These are phyloP conservation scores for Beauveria sp. DNA, from an alignment of 2,329 filamentous ascomycete genomes.

Conservation along the genomic window DNA sequence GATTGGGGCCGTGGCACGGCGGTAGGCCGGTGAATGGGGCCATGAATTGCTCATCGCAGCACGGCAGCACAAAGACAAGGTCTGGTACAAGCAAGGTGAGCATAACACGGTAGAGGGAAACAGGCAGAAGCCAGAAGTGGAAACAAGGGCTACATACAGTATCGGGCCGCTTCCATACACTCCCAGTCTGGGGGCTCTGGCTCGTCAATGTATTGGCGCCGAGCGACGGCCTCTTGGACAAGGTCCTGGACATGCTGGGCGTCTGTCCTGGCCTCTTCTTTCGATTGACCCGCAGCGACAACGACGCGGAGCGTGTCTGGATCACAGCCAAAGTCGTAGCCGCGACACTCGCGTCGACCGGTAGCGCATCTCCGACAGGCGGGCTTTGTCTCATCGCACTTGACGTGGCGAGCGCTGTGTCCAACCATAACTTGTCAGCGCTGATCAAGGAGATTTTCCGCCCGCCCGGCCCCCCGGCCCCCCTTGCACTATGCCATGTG, in stretches of 20 bases:
- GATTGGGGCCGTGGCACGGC: neutral
- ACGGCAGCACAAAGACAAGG: neutral
- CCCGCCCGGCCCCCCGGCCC: too few relatives aligned
- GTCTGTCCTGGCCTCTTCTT: neutral
- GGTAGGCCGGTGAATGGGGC: neutral
- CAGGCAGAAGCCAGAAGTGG: neutral
- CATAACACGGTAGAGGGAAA: neutral
- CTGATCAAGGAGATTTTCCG: too few relatives aligned
- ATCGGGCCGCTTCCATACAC: neutral
- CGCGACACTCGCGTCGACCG: neutral
- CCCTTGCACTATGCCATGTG: neutral
- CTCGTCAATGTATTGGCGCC: neutral
- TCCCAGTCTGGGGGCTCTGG: conserved; percentile 1
- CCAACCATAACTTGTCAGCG: neutral
- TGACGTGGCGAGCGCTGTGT: neutral
- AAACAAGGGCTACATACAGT: neutral
- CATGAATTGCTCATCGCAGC: neutral
- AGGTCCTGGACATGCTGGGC: neutral
- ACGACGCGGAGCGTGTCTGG: neutral
- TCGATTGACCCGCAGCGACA: neutral
- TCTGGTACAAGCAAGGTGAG: neutral
- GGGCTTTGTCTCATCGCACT: neutral
- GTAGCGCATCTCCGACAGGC: neutral
- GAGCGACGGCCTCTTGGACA: neutral
- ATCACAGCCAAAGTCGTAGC: neutral